phyloP scores from a whole-genome alignment of 164 flowering plant species.

The Pachysandra terminalis region DNA sequence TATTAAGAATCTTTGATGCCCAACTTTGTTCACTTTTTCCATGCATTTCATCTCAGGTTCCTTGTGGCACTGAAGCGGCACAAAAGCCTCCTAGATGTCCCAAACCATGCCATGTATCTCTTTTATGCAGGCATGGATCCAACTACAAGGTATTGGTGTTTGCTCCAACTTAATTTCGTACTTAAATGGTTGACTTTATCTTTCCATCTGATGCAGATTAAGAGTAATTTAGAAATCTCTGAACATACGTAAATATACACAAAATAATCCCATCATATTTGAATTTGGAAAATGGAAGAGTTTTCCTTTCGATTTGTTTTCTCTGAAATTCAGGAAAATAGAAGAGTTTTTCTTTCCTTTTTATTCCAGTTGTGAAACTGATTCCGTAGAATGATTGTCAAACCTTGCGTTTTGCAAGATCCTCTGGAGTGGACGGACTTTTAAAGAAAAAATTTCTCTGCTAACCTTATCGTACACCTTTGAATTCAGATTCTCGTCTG shows the following conservation, averaged over 20 bases:
- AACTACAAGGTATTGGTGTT: constrained; percentile 51
- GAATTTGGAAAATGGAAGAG: neutral
- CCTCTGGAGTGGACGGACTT: too few species aligned
- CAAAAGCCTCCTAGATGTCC: constrained; percentile 92
- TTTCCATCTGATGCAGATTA: neutral
- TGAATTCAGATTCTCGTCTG: too few species aligned
- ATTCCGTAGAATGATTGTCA: too few species aligned
- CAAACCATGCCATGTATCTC: constrained; percentile 55
- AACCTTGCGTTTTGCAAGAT: too few species aligned
- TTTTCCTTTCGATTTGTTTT: neutral
- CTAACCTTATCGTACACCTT: too few species aligned
- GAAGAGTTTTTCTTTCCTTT: too few species aligned
- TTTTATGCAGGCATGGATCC: constrained; percentile 72
- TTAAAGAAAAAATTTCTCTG: too few species aligned
- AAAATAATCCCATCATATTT: neutral
- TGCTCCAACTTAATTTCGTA: constrained; percentile 1
- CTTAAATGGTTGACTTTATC: neutral
- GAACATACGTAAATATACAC: neutral
- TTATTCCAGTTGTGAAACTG: too few species aligned
- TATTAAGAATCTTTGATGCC: neutral
- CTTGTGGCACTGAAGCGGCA: constrained; percentile 86
- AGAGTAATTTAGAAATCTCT: neutral
- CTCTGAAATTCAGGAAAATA: too few species aligned
- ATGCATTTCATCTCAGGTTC: constrained; percentile 59
- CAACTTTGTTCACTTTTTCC: constrained; percentile 1